Percentiles rank a stretch among this genome's conserved stretches.
Evolutionary conservation across 805 yeast genomes (phyloP).

Genomic region (Zygotorulaspora chibaensis): DNA sequence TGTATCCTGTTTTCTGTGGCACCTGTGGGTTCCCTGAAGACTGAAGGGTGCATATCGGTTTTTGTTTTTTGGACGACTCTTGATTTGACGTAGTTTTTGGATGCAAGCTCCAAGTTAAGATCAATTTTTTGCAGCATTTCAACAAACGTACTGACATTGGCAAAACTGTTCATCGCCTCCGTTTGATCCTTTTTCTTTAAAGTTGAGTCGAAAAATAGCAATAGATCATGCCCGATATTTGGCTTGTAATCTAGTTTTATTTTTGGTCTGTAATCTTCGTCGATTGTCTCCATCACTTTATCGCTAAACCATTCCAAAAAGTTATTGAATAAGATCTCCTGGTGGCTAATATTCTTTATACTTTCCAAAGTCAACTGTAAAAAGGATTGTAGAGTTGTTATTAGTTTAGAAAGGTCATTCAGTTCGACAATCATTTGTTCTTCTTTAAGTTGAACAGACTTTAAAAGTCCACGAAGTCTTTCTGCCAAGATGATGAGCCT

Average conservation of each 20-base stretch:
- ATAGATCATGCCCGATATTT: constrained; percentile 8
- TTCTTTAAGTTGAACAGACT: constrained; percentile 9
- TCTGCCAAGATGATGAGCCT: constrained; percentile 42
- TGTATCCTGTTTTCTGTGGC: neutral
- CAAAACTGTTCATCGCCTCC: neutral
- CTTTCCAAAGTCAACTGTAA: constrained; percentile 10
- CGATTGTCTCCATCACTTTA: constrained; percentile 16
- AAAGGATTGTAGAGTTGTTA: constrained; percentile 8
- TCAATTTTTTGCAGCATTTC: neutral
- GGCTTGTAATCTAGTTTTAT: constrained; percentile 5
- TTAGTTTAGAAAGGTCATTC: neutral
- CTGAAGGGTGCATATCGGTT: neutral
- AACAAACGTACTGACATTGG: neutral
- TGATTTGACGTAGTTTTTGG: constrained; percentile 3
- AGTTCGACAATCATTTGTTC: neutral
- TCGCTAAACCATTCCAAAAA: constrained; percentile 25
- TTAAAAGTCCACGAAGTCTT: constrained; percentile 12
- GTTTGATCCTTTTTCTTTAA: constrained; percentile 1
- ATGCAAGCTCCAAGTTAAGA: neutral
- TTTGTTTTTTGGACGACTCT: neutral
- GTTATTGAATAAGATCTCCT: constrained; percentile 11
- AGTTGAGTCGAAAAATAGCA: constrained; percentile 6
- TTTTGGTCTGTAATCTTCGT: constrained; percentile 20
- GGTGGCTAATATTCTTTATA: constrained; percentile 13
- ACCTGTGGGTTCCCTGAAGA: neutral